Percentiles rank a stretch among this genome's conserved stretches.
phyloP scores from a whole-genome alignment of 2,329 filamentous ascomycete species.

The Emmonsiellopsis sp. region DNA sequence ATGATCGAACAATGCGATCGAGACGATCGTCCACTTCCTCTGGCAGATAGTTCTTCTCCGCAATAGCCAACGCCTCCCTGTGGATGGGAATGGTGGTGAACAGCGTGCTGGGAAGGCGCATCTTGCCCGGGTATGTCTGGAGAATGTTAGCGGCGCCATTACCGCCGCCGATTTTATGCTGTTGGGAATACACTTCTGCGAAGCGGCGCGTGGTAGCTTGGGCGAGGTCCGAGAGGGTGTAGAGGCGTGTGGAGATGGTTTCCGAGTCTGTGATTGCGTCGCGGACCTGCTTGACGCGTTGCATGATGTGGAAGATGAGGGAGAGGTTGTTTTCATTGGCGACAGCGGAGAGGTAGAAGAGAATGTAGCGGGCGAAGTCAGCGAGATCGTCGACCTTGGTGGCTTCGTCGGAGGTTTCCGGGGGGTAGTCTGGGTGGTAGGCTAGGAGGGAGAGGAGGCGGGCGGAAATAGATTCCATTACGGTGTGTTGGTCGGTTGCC shows the following conservation, averaged over 20 bases:
- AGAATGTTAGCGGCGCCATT: conserved; percentile 45
- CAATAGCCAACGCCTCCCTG: conserved; percentile 71
- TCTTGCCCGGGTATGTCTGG: conserved; percentile 71
- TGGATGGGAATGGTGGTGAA: conserved; percentile 69
- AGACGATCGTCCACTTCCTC: conserved; percentile 66
- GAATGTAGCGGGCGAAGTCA: conserved; percentile 78
- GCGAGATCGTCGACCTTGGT: conserved; percentile 52
- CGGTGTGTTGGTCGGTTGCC: conserved; percentile 43
- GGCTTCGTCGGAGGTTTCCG: conserved; percentile 21
- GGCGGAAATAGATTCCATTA: conserved; percentile 72
- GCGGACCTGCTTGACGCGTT: conserved; percentile 80
- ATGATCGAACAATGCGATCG: conserved; percentile 63
- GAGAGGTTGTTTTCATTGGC: conserved; percentile 80
- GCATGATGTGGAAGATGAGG: conserved; percentile 82
- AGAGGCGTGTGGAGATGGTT: conserved; percentile 46
- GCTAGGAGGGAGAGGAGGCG: conserved; percentile 79
- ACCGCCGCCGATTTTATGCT: conserved; percentile 34
- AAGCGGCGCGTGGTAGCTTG: conserved; percentile 74
- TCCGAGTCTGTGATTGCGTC: conserved; percentile 60
- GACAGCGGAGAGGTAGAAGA: conserved; percentile 78
- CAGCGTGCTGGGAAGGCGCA: conserved; percentile 68
- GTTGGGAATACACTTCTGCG: conserved; percentile 76
- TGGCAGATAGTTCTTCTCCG: conserved; percentile 74
- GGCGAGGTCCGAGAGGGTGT: conserved; percentile 78
- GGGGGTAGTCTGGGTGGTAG: conserved; percentile 79